Evolutionary conservation across 345 rosid genomes (phyloP).

Genomic region (Rhodomyrtus tomentosa): DNA sequence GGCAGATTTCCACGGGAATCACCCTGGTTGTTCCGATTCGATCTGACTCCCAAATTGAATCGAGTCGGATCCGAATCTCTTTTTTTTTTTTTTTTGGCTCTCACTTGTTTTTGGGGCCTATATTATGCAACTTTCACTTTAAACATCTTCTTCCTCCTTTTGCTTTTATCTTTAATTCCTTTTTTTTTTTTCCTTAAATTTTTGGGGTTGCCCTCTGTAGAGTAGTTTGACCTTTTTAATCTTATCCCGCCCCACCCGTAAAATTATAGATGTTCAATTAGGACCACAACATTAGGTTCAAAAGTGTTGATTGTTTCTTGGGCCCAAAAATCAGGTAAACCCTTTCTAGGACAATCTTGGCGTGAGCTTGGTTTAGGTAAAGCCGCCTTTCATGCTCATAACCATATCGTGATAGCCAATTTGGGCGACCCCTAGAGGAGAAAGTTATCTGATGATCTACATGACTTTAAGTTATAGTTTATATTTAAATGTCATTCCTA

Average conservation of each 20-base stretch:
- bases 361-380: not conserved
- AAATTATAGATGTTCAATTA: not conserved
- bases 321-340: not conserved
- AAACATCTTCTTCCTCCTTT: not conserved
- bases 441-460: not conserved
- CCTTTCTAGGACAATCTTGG: not conserved
- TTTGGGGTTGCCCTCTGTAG: not conserved
- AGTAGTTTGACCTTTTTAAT: not conserved
- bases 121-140: not conserved
- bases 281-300: not conserved
- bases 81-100: not conserved
- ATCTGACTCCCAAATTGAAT: not conserved
- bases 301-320: not conserved
- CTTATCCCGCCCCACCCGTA: not conserved
- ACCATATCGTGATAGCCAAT: not conserved
- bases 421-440: not conserved
- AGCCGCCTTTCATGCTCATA: not conserved
- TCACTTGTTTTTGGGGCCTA: not conserved
- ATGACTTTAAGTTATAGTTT: not conserved
- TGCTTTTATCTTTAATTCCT: too few species aligned
- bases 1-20: not conserved
- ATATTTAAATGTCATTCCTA: not conserved
- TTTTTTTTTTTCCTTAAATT: not conserved
- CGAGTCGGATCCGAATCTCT: fast-evolving
- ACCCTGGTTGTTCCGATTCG: not conserved